Conservation (phyloP, 2,329 filamentous ascomycete species). For the Penicillium brasilianum region DNA sequence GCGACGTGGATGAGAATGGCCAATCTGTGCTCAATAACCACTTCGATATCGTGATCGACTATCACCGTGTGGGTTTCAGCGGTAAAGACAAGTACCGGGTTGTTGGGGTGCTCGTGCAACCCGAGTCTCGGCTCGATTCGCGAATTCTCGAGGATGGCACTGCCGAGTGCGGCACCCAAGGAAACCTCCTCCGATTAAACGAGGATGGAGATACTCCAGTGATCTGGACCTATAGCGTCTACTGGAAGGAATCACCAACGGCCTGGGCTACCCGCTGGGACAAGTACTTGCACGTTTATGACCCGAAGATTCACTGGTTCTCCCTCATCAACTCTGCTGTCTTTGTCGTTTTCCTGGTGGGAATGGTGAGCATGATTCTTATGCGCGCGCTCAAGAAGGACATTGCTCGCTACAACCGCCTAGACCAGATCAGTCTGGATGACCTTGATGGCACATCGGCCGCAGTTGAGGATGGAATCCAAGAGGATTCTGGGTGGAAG, state of each 20-base stretch:
- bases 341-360: slow-evolving; percentile 87
- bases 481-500: slow-evolving; percentile 99
- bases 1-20: slow-evolving; percentile 59
- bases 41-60: slow-evolving; percentile 92
- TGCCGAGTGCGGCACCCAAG: slow-evolving; percentile 66
- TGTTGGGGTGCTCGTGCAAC: slow-evolving; percentile 88
- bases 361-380: slow-evolving; percentile 91
- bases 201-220: slow-evolving; percentile 70
- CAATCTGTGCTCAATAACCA: slow-evolving; percentile 82
- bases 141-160: slow-evolving; percentile 56
- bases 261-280: slow-evolving; percentile 98
- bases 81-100: slow-evolving; percentile 74
- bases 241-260: slow-evolving; percentile 82
- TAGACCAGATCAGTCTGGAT: slow-evolving; percentile 88
- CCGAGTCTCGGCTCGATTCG: slow-evolving; percentile 70
- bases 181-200: slow-evolving; percentile 66
- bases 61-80: slow-evolving; percentile 72
- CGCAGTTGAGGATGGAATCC: slow-evolving; percentile 83
- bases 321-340: slow-evolving; percentile 95
- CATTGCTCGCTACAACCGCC: slow-evolving; percentile 92
- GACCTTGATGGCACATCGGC: slow-evolving; percentile 80
- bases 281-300: slow-evolving; percentile 96
- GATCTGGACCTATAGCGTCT: slow-evolving; percentile 89
- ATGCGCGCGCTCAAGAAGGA: slow-evolving; percentile 89
- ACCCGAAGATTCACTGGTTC: slow-evolving; percentile 99